Base-by-base conservation (phyloP, 2,329 filamentous ascomycete species). In the Bimuria novae-zelandiae region DNA sequence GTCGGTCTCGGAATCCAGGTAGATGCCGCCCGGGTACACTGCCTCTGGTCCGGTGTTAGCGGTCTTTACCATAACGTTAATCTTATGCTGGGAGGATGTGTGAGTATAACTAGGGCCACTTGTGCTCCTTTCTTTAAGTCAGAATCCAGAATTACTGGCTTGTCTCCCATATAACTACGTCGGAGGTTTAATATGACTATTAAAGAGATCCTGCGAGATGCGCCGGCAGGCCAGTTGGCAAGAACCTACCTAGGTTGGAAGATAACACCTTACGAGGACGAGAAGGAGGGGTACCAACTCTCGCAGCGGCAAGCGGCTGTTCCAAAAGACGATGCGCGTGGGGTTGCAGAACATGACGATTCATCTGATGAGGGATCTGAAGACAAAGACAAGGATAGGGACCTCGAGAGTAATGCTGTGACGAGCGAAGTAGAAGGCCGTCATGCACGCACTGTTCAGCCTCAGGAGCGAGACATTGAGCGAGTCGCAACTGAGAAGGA, bases 191-290 rank as follows among this genome's bases (percentile, higher is more conserved):
- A 40, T 29, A 50, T 50, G 47, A 36, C 37, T 27, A 36, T 50
- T 16, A 40, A 30, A 25, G 47, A 50, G 19, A 50, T 43, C 19
- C 19, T 50, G 17, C 36, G 47, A 12, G 47, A 50, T 17, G 47
- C 47, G 21, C 47, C 47, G 10, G 47, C 47, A 3, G 47, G 47
- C 2, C 47, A 50, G 22, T 30, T 50, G 19, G 47, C 47, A 14
- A 17, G 47, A 12, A 27, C 39, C n/a, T 50, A 50, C 21, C 27
- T 50, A 12, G 47, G 47, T 7, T 50, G 47, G 47, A 43, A 50
- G 27, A 43, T 50, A 23, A 16, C 47, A 16, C 47, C 22, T 1
- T 50, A 50, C 19, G 47, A 50, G n/a, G 47, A 50, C 17, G 47
- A 50, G n/a, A 42, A 35, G 17, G 47, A 50, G 4, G 19, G 27